Conservation (phyloP, 306 rosid species). For the Cucumis hystrix region DNA sequence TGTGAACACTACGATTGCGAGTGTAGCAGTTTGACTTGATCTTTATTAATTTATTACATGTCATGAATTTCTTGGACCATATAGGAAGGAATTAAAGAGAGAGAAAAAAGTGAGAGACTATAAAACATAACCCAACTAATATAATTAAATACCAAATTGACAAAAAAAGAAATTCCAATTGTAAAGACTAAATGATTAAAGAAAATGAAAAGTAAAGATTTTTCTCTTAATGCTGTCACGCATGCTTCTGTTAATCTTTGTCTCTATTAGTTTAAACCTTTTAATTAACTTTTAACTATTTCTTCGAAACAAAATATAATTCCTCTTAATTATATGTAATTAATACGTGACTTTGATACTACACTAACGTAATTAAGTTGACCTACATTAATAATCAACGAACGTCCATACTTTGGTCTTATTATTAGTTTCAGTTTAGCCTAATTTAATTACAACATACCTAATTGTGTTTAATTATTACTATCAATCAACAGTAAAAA, state of each 20-base stretch:
- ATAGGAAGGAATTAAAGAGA: not conserved
- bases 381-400: too few relatives aligned
- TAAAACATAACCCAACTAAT: not conserved
- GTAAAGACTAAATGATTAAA: not conserved
- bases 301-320: not conserved
- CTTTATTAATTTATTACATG: not conserved
- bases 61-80: not conserved
- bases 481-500: not conserved
- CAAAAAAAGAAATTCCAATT: not conserved
- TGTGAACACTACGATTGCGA: not conserved
- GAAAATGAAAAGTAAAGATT: not conserved
- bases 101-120: not conserved
- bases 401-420: too few relatives aligned
- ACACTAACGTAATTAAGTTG: too few relatives aligned
- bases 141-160: not conserved
- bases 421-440: too few relatives aligned
- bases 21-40: not conserved
- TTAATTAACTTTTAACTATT: too few relatives aligned
- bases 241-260: not conserved
- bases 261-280: not conserved
- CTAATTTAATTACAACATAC: too few relatives aligned
- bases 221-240: not conserved
- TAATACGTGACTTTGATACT: too few relatives aligned
- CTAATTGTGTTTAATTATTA: too few relatives aligned
- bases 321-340: too few relatives aligned